A percentile compares a stretch with the other conserved stretches of the same genome.
Evolutionary conservation across 2,329 filamentous ascomycete genomes (phyloP).

Genomic region (Cercospora sojina): DNA sequence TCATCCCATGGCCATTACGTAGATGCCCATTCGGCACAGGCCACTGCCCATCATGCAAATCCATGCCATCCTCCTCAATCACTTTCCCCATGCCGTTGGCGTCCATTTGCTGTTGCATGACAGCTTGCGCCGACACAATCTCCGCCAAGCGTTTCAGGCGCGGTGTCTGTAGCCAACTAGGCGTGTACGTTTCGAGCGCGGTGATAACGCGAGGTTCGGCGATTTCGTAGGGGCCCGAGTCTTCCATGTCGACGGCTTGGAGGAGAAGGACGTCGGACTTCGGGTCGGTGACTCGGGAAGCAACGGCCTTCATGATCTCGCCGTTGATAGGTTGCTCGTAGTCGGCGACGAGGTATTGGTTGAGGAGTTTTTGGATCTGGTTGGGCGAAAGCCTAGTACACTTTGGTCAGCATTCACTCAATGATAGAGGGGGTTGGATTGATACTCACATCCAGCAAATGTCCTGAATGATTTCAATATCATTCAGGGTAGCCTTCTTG

Average conservation of each 20-base stretch:
- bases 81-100: constrained; percentile 33
- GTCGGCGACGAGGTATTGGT: constrained; percentile 97
- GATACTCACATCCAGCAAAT: constrained; percentile 96
- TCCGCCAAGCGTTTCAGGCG: constrained; percentile 94
- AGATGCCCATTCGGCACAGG: constrained; percentile 22
- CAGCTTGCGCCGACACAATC: constrained; percentile 94
- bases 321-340: constrained; percentile 99
- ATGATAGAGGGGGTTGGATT: neutral
- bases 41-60: constrained; percentile 27
- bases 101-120: constrained; percentile 64
- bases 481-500: constrained; percentile 98
- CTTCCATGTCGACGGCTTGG: constrained; percentile 96
- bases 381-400: constrained; percentile 85
- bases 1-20: constrained; percentile 15
- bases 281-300: constrained; percentile 84
- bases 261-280: constrained; percentile 95
- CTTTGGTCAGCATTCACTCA: constrained; percentile 19
- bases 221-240: constrained; percentile 97
- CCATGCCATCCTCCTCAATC: constrained; percentile 29
- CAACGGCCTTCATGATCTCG: constrained; percentile 99
- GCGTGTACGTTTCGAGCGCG: constrained; percentile 95
- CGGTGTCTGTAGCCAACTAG: constrained; percentile 96
- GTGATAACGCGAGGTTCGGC: constrained; percentile 95
- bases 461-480: constrained; percentile 99
- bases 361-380: constrained; percentile 97